Evolutionary conservation across 192 early-diverging fungal genomes (phyloP).

Genomic region (Radiomyces spectabilis): DNA sequence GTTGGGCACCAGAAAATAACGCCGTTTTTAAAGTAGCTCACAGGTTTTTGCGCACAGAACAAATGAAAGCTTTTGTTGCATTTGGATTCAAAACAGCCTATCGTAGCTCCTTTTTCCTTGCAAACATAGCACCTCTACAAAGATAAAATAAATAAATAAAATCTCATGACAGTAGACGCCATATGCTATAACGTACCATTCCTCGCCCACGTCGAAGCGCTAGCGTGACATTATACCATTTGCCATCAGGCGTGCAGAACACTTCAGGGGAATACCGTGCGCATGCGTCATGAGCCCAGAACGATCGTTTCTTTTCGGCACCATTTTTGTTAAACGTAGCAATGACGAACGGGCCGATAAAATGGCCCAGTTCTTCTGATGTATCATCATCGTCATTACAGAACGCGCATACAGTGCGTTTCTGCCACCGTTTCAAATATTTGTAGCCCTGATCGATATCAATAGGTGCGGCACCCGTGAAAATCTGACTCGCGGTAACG

Average conservation of each 20-base stretch:
- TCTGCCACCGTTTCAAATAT: slow-evolving; percentile 40
- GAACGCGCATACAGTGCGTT: slow-evolving; percentile 55
- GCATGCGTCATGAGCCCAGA: slow-evolving; percentile 86
- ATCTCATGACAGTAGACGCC: not conserved
- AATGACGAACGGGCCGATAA: slow-evolving; percentile 58
- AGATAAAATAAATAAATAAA: not conserved
- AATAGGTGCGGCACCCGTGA: slow-evolving; percentile 22
- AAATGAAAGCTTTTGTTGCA: slow-evolving; percentile 82
- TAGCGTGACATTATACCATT: slow-evolving; percentile 81
- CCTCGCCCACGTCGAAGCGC: slow-evolving; percentile 67
- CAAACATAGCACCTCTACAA: slow-evolving; percentile 63
- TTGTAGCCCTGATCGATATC: slow-evolving; percentile 40
- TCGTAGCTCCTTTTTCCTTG: slow-evolving; percentile 74
- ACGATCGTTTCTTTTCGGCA: slow-evolving; percentile 37
- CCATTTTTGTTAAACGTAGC: slow-evolving; percentile 45
- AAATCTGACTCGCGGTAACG: slow-evolving; percentile 17
- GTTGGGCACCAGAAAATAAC: slow-evolving; percentile 83
- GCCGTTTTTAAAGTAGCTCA: slow-evolving; percentile 67
- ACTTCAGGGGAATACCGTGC: slow-evolving; percentile 84
- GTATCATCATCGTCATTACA: slow-evolving; percentile 58
- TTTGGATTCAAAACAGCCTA: slow-evolving; percentile 82
- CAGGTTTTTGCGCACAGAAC: slow-evolving; percentile 65
- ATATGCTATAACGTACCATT: slow-evolving; percentile 42
- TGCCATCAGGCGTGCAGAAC: slow-evolving; percentile 50
- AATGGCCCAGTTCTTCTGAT: slow-evolving; percentile 32